These are phyloP conservation scores for Aspergillus eucalypticola DNA, from an alignment of 2,329 filamentous ascomycete genomes.

Conservation along the genomic window DNA sequence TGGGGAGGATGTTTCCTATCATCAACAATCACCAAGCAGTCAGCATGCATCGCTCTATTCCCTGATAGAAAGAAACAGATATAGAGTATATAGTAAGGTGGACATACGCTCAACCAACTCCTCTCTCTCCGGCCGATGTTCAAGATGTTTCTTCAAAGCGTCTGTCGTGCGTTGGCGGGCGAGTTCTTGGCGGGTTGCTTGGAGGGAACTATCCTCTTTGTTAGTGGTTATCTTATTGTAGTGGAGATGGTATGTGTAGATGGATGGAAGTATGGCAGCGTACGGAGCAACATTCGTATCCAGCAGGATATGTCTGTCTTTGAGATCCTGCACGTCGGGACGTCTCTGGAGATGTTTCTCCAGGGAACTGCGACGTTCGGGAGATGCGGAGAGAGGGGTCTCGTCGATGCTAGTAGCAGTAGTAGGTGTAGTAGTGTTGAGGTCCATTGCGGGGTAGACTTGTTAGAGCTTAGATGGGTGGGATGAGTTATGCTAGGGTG, in stretches of 20 bases:
- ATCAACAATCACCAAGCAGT: too few relatives aligned
- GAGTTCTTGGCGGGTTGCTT: conserved; percentile 62
- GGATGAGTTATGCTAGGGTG: background rate
- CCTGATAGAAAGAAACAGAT: too few relatives aligned
- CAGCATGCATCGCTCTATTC: too few relatives aligned
- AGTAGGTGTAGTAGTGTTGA: conserved; percentile 9
- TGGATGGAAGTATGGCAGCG: conserved; percentile 24
- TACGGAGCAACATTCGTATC: conserved; percentile 69
- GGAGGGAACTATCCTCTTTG: conserved; percentile 54
- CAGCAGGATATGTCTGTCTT: conserved; percentile 67
- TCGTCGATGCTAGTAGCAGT: conserved; percentile 51
- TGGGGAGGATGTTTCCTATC: conserved; percentile 57
- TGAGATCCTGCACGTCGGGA: conserved; percentile 65
- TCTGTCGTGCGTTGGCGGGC: conserved; percentile 65
- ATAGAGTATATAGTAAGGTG: background rate
- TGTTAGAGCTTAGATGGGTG: background rate
- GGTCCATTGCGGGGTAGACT: conserved; percentile 8
- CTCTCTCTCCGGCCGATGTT: conserved; percentile 66
- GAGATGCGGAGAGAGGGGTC: conserved; percentile 55
- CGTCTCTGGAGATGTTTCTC: conserved; percentile 72
- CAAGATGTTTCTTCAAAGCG: conserved; percentile 64
- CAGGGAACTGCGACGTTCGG: conserved; percentile 64
- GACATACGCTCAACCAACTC: conserved; percentile 74
- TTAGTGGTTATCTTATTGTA: background rate
- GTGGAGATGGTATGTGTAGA: too few relatives aligned